Conservation (phyloP, 352 stramenopile genomes). For the Pythium angustatum region DNA sequence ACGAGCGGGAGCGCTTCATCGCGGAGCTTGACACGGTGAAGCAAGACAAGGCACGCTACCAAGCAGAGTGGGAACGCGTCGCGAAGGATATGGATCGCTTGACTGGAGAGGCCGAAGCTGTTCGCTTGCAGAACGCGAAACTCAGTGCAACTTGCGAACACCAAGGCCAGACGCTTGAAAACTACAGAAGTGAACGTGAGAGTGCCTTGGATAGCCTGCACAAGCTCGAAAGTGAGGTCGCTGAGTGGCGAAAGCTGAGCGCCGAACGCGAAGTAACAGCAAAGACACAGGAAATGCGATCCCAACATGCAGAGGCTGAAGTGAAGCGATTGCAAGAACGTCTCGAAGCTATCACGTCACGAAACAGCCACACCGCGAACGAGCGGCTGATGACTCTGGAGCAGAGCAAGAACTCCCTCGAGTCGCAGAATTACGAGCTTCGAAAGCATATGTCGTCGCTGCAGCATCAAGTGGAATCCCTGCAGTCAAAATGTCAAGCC, state of each 20-base stretch:
- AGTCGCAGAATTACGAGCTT: constrained; percentile 58
- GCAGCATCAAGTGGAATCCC: constrained; percentile 47
- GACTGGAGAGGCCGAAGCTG: constrained; percentile 38
- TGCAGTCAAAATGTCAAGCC: constrained; percentile 47
- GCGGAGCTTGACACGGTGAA: constrained; percentile 52
- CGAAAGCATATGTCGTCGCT: constrained; percentile 44
- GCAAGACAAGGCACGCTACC: constrained; percentile 46
- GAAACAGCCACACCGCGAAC: constrained; percentile 52
- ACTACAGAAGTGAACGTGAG: constrained; percentile 48
- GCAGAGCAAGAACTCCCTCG: constrained; percentile 50
- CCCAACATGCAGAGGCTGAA: constrained; percentile 47
- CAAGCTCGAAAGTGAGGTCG: constrained; percentile 48
- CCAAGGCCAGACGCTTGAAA: constrained; percentile 51
- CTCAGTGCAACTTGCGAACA: constrained; percentile 54
- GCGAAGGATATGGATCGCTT: constrained; percentile 49
- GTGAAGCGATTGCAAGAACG: constrained; percentile 42
- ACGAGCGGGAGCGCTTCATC: constrained; percentile 55
- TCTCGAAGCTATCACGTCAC: constrained; percentile 38
- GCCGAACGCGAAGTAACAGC: constrained; percentile 43
- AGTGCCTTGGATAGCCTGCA: constrained; percentile 42
- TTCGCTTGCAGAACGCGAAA: constrained; percentile 61
- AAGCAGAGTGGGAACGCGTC: constrained; percentile 54
- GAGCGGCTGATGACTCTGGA: constrained; percentile 55
- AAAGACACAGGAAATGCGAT: constrained; percentile 46
- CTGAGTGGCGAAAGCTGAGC: constrained; percentile 40